A percentile compares a stretch with the other conserved stretches of the same genome.
These are phyloP conservation scores for Ochromonadaceae sp. DNA, from an alignment of 352 stramenopile genomes.

Conservation along the genomic window DNA sequence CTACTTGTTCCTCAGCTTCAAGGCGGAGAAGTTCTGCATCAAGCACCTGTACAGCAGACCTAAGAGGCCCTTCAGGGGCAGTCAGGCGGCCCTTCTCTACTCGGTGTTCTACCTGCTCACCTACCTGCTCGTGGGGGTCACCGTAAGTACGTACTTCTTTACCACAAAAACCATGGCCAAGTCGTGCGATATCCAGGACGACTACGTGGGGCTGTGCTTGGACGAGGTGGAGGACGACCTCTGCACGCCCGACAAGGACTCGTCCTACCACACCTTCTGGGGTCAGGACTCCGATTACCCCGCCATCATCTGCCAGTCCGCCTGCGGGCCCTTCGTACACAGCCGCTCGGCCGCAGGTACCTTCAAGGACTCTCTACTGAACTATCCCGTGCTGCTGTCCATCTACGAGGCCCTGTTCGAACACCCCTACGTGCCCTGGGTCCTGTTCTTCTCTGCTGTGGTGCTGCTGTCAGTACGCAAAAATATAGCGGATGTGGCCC, in stretches of 20 bases:
- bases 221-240: not conserved
- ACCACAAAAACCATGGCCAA: constrained; percentile 11
- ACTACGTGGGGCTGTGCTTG: not conserved
- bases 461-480: no score
- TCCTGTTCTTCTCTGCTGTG: no score
- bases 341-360: not conserved
- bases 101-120: not conserved
- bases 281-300: not conserved
- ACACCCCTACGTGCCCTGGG: constrained; percentile 4
- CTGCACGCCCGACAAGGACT: not conserved
- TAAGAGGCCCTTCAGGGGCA: not conserved
- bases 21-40: not conserved
- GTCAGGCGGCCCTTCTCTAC: constrained; percentile 3
- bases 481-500: not conserved
- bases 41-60: not conserved
- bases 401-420: not conserved
- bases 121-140: not conserved
- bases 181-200: constrained; percentile 10
- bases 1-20: not conserved
- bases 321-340: constrained; percentile 9
- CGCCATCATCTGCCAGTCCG: not conserved
- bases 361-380: not conserved
- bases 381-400: not conserved
- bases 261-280: not conserved
- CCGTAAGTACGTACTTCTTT: not conserved